Conservation (phyloP, 202 grass and related monocot species). For the Hordeum pubiflorum region DNA sequence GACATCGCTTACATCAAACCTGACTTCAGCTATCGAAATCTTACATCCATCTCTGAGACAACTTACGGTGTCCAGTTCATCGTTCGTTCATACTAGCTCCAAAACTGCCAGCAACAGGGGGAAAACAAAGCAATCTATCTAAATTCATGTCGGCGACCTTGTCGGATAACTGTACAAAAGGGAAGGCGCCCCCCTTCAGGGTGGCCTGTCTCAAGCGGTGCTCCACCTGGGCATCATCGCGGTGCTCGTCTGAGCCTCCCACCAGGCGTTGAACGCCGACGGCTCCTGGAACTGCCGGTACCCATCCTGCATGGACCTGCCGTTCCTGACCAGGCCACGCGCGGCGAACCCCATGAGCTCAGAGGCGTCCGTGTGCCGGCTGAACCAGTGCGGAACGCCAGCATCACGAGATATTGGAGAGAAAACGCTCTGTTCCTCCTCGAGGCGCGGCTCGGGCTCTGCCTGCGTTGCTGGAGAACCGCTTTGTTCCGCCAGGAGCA, state of each 20-base stretch:
- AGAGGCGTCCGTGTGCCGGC: constrained; percentile 37
- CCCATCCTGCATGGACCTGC: constrained; percentile 40
- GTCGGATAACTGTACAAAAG: background rate
- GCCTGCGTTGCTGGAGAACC: constrained; percentile 7
- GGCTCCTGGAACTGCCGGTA: constrained; percentile 5
- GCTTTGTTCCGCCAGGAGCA: background rate
- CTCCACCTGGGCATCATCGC: constrained; percentile 27
- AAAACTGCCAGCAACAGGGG: constrained; percentile 3
- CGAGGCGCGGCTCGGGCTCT: background rate
- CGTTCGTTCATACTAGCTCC: background rate
- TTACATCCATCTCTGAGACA: background rate
- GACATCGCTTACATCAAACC: background rate
- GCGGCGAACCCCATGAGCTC: constrained; percentile 82
- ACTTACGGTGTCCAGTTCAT: background rate
- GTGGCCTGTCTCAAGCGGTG: background rate
- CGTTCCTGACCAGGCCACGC: constrained; percentile 61
- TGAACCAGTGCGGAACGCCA: constrained; percentile 46
- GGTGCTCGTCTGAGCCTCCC: constrained; percentile 26
- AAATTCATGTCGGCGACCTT: background rate
- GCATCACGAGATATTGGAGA: constrained; percentile 4
- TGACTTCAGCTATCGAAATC: no score
- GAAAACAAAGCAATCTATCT: background rate
- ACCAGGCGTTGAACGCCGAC: constrained; percentile 14
- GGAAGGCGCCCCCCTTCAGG: background rate
- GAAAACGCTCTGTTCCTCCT: background rate